Conservation (phyloP, 2,329 filamentous ascomycete genomes). For the Conoideocrella luteorostrata region DNA sequence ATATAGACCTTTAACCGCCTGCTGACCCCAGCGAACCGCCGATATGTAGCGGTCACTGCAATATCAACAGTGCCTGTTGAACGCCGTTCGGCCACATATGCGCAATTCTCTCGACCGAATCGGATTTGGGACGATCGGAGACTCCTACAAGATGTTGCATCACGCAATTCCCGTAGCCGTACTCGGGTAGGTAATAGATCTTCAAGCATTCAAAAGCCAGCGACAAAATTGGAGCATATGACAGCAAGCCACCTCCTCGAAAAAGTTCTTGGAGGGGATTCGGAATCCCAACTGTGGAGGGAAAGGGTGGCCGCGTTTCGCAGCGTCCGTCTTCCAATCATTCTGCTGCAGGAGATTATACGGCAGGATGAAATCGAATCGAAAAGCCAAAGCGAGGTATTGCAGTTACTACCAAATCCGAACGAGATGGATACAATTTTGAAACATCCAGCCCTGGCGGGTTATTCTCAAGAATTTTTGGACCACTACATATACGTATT, state of each 20-base stretch:
- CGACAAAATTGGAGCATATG: slow-evolving; percentile 15
- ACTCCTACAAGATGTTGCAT: neutral
- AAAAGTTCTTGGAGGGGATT: slow-evolving; percentile 12
- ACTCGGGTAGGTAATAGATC: neutral
- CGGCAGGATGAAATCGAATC: slow-evolving; percentile 16
- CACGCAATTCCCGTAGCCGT: neutral
- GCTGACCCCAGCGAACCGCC: neutral
- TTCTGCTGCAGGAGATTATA: slow-evolving; percentile 27
- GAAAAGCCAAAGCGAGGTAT: slow-evolving; percentile 12
- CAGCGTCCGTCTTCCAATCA: slow-evolving; percentile 20
- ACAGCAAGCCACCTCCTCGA: slow-evolving; percentile 20
- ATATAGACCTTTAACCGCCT: neutral
- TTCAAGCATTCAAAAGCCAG: neutral
- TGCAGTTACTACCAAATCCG: slow-evolving; percentile 18
- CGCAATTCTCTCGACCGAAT: neutral
- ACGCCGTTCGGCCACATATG: neutral
- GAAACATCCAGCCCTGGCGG: slow-evolving; percentile 13
- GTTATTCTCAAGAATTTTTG: slow-evolving; percentile 16
- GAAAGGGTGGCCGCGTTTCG: slow-evolving; percentile 18
- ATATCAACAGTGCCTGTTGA: neutral
- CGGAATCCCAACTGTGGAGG: slow-evolving; percentile 12
- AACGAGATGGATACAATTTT: slow-evolving; percentile 18
- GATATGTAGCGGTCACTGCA: neutral
- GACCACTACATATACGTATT: slow-evolving; percentile 23
- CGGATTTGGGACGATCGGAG: neutral